Percentiles rank a stretch among this genome's conserved stretches.
Evolutionary conservation across 768 basidiomycete genomes (phyloP).

Genomic region (Piloderma croceum): DNA sequence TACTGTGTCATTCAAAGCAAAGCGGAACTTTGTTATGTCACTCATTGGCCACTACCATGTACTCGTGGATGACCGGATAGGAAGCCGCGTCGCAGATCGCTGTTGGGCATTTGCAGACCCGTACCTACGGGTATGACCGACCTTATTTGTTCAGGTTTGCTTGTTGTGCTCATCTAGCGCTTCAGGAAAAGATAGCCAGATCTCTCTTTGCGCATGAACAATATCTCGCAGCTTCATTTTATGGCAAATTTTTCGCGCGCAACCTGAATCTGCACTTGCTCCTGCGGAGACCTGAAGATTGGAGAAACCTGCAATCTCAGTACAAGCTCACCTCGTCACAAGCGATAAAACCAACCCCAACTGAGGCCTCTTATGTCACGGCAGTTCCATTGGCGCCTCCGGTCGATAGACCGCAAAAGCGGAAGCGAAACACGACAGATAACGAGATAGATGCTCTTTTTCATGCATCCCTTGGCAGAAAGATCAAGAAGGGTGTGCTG

Average conservation of each 20-base stretch:
- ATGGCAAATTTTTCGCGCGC: conserved; percentile 82
- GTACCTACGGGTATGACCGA: conserved; percentile 68
- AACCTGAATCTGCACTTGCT: conserved; percentile 75
- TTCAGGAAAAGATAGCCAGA: conserved; percentile 86
- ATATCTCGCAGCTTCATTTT: conserved; percentile 68
- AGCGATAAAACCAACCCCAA: conserved; percentile 12
- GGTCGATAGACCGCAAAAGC: conserved; percentile 1
- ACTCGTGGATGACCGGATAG: conserved; percentile 86
- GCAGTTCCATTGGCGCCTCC: not conserved
- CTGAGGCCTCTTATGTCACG: not conserved
- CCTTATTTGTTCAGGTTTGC: not conserved
- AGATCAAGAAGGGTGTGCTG: conserved; percentile 51
- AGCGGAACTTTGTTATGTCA: conserved; percentile 64
- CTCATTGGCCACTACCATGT: conserved; percentile 75
- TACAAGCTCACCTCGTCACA: conserved; percentile 21
- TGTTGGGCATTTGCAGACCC: conserved; percentile 91
- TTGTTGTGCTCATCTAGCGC: conserved; percentile 4
- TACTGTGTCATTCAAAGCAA: conserved; percentile 55
- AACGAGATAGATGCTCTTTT: conserved; percentile 81
- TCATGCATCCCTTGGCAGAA: conserved; percentile 49
- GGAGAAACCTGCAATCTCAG: conserved; percentile 65
- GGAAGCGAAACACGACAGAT: conserved; percentile 45
- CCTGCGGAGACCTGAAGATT: conserved; percentile 74
- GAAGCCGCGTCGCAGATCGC: conserved; percentile 85
- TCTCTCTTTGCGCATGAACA: conserved; percentile 70